Evolutionary conservation across 257 asterid species (phyloP).

Genomic region (Jaltomata sinuosa): DNA sequence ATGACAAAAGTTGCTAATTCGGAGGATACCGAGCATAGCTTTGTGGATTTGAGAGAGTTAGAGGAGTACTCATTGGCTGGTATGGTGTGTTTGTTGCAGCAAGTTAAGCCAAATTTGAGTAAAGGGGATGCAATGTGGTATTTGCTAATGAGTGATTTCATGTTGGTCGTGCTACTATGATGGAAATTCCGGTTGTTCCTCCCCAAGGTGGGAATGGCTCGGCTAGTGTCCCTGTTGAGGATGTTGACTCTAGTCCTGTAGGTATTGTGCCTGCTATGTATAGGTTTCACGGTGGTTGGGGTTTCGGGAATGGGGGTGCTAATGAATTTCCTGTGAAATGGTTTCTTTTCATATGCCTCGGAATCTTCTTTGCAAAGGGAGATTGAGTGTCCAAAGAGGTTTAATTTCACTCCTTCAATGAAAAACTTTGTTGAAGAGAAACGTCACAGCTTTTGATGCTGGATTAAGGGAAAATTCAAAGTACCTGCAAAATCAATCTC

Average conservation of each 20-base stretch:
- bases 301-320: slow-evolving; percentile 62
- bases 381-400: slow-evolving; percentile 81
- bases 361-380: slow-evolving; percentile 66
- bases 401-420: slow-evolving; percentile 77
- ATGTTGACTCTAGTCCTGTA: slow-evolving; percentile 35
- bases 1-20: slow-evolving; percentile 19
- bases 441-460: slow-evolving; percentile 81
- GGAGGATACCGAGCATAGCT: slow-evolving; percentile 30
- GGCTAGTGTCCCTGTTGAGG: slow-evolving; percentile 30
- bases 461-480: slow-evolving; percentile 69
- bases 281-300: slow-evolving; percentile 84
- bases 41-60: slow-evolving; percentile 59
- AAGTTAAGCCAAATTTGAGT: slow-evolving; percentile 62
- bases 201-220: slow-evolving; percentile 29
- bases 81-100: slow-evolving; percentile 75
- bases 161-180: slow-evolving; percentile 73
- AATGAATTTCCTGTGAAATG: slow-evolving; percentile 48
- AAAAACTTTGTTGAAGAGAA: slow-evolving; percentile 66
- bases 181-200: slow-evolving; percentile 65
- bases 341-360: slow-evolving; percentile 43
- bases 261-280: slow-evolving; percentile 60
- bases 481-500: slow-evolving; percentile 45
- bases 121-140: slow-evolving; percentile 90
- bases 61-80: slow-evolving; percentile 67
- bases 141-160: slow-evolving; percentile 76